A percentile compares a stretch with the other conserved stretches of the same genome.
phyloP scores from a whole-genome alignment of 2,329 filamentous ascomycete genomes.

The Talaromyces sp. region DNA sequence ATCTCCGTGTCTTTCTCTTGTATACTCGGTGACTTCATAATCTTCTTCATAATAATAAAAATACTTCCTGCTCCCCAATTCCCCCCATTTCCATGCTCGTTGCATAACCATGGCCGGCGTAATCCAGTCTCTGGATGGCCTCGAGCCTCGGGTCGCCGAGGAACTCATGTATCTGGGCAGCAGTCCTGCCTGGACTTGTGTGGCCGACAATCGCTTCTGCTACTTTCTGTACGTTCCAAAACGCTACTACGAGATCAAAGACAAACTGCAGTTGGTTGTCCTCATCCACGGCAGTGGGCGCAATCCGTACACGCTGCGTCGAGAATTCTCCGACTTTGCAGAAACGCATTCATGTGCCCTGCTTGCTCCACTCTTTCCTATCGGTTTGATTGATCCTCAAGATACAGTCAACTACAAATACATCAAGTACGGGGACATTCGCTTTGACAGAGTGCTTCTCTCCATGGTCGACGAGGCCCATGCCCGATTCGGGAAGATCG shows the following conservation, averaged over 20 bases:
- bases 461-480: background rate
- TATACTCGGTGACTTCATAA: too few relatives aligned
- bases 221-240: constrained; percentile 5
- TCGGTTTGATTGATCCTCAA: background rate
- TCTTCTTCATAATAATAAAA: background rate
- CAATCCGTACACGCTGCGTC: background rate
- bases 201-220: constrained; percentile 1
- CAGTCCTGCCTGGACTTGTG: constrained; percentile 3
- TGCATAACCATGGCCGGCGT: background rate
- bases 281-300: constrained; percentile 1
- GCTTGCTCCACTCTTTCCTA: constrained; percentile 1
- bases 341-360: background rate
- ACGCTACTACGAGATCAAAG: background rate
- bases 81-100: background rate
- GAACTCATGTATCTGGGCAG: background rate
- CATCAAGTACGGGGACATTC: background rate
- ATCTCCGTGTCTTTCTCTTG: too few relatives aligned
- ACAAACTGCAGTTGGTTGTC: background rate
- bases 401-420: constrained; percentile 2
- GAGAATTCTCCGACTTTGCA: constrained; percentile 1
- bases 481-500: background rate
- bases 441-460: background rate
- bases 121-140: background rate
- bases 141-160: background rate
- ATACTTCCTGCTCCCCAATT: background rate